phyloP scores from a whole-genome alignment of 2,329 filamentous ascomycete species.

The Hypoxylon sp. region DNA sequence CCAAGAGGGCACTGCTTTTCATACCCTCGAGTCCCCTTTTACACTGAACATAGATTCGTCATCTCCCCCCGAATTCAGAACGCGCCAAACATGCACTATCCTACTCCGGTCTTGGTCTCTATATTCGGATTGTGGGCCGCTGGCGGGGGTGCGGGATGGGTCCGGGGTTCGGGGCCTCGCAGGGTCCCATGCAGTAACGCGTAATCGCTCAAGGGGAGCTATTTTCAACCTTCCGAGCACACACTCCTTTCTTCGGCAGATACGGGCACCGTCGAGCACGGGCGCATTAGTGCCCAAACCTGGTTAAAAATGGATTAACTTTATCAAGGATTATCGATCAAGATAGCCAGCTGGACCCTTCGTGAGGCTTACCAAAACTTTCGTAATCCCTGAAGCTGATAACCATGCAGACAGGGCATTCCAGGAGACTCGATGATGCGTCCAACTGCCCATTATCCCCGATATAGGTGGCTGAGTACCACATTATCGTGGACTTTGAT shows the following conservation, averaged over 20 bases:
- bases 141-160: slow-evolving; percentile 31
- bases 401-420: slow-evolving; percentile 28
- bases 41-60: slow-evolving; percentile 35
- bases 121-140: slow-evolving; percentile 36
- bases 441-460: slow-evolving; percentile 12
- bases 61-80: slow-evolving; percentile 11
- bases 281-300: background rate
- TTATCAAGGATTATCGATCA: slow-evolving; percentile 18
- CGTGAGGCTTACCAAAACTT: slow-evolving; percentile 28
- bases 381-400: slow-evolving; percentile 40
- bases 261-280: slow-evolving; percentile 7
- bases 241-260: slow-evolving; percentile 28
- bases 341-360: slow-evolving; percentile 30
- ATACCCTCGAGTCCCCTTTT: slow-evolving; percentile 25
- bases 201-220: slow-evolving; percentile 29
- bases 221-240: slow-evolving; percentile 11
- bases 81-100: slow-evolving; percentile 19
- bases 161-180: slow-evolving; percentile 24
- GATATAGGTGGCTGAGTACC: slow-evolving; percentile 20
- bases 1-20: slow-evolving; percentile 24
- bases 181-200: slow-evolving; percentile 41
- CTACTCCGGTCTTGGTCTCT: slow-evolving; percentile 24
- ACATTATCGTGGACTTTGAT: slow-evolving; percentile 16
- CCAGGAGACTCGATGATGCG: slow-evolving; percentile 26
- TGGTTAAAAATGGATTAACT: slow-evolving; percentile 29